phyloP scores from a whole-genome alignment of 2,329 filamentous ascomycete genomes.

The Lachnellula suecica region DNA sequence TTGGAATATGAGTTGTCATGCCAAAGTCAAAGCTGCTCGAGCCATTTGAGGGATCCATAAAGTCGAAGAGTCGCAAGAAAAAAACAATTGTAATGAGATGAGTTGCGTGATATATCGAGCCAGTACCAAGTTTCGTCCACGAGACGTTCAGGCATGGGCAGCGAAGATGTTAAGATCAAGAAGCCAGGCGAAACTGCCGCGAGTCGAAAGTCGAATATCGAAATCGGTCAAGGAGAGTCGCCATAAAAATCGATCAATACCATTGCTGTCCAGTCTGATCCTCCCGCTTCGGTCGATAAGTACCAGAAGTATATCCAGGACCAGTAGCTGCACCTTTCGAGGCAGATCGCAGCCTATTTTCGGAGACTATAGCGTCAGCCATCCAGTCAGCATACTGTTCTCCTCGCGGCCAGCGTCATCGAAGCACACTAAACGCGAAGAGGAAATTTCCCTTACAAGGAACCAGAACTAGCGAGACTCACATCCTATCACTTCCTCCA shows the following conservation, averaged over 20 bases:
- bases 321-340: slow-evolving; percentile 63
- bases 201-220: slow-evolving; percentile 25
- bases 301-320: slow-evolving; percentile 43
- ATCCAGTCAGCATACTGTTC: slow-evolving; percentile 70
- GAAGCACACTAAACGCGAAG: slow-evolving; percentile 80
- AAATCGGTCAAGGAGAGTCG: slow-evolving; percentile 28
- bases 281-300: slow-evolving; percentile 52
- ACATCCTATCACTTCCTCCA: slow-evolving; percentile 90
- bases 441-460: slow-evolving; percentile 83
- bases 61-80: slow-evolving; percentile 31
- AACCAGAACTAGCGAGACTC: slow-evolving; percentile 63
- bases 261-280: slow-evolving; percentile 39
- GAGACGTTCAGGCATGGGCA: slow-evolving; percentile 26
- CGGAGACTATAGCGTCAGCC: slow-evolving; percentile 81
- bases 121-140: slow-evolving; percentile 23
- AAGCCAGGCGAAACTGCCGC: slow-evolving; percentile 28
- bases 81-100: slow-evolving; percentile 33
- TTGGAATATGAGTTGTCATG: slow-evolving; percentile 27
- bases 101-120: slow-evolving; percentile 27
- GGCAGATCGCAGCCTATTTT: slow-evolving; percentile 83
- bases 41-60: slow-evolving; percentile 32
- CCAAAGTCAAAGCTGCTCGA: slow-evolving; percentile 32
- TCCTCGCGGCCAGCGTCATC: slow-evolving; percentile 72
- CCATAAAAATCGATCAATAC: slow-evolving; percentile 32
- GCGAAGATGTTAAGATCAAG: slow-evolving; percentile 26